phyloP scores from a whole-genome alignment of 768 basidiomycete genomes.

The Clavaria fumosa region DNA sequence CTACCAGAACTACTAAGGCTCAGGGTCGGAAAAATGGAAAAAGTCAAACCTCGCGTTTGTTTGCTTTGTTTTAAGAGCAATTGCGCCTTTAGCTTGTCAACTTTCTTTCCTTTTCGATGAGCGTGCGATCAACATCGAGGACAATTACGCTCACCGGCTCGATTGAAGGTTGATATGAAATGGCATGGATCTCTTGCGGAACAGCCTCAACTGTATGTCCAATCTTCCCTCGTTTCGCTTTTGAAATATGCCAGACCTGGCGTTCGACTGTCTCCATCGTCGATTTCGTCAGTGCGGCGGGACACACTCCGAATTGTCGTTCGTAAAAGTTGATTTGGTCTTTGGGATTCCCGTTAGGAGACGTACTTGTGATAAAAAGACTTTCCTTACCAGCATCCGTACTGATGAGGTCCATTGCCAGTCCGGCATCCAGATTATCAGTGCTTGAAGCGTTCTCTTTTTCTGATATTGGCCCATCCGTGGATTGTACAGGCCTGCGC shows the following conservation, averaged over 20 bases:
- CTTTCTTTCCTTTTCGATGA: too few relatives aligned
- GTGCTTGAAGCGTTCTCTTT: background rate
- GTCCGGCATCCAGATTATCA: conserved; percentile 2
- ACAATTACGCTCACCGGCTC: conserved; percentile 1
- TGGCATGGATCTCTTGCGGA: conserved; percentile 25
- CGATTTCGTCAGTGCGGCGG: conserved; percentile 33
- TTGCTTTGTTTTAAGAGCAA: conserved; percentile 41
- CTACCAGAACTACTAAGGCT: conserved; percentile 17
- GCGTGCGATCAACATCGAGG: conserved; percentile 35
- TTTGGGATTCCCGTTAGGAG: too few relatives aligned
- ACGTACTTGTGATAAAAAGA: too few relatives aligned
- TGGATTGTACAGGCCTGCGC: conserved; percentile 29
- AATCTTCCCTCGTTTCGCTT: conserved; percentile 38
- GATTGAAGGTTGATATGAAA: conserved; percentile 3
- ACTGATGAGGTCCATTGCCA: too few relatives aligned
- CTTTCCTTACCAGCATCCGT: too few relatives aligned
- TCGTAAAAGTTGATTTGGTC: conserved; percentile 59
- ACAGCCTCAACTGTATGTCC: conserved; percentile 37
- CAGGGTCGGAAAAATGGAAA: background rate
- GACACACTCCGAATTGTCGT: conserved; percentile 52
- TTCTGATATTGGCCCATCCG: conserved; percentile 7
- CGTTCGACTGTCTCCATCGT: conserved; percentile 38
- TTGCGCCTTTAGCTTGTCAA: conserved; percentile 38
- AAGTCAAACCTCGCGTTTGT: conserved; percentile 33
- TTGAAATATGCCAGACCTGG: conserved; percentile 38